These are phyloP conservation scores for Hordeum pubiflorum DNA, from an alignment of 202 grass and related monocot species.

Conservation along the genomic window DNA sequence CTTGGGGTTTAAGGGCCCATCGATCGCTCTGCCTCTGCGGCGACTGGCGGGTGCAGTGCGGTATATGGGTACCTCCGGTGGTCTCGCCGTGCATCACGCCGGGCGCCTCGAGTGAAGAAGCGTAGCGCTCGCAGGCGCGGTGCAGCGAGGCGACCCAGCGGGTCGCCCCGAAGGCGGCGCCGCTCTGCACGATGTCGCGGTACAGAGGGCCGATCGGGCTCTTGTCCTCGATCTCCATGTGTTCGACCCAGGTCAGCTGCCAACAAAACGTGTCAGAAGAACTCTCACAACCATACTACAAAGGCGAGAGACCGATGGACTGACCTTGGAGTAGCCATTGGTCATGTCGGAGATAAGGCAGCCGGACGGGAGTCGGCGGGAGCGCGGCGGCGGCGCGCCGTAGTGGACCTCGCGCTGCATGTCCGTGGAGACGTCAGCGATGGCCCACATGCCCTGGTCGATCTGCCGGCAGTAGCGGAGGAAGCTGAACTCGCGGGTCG, in stretches of 20 bases:
- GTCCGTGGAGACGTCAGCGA: constrained; percentile 76
- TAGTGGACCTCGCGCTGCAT: constrained; percentile 43
- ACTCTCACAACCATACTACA: background rate
- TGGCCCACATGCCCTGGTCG: constrained; percentile 72
- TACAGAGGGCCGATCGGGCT: constrained; percentile 42
- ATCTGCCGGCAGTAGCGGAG: constrained; percentile 87
- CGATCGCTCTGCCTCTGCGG: too few relatives aligned
- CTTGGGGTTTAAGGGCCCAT: background rate
- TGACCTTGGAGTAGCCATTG: constrained; percentile 87
- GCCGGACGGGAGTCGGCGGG: constrained; percentile 74
- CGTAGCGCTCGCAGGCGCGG: constrained; percentile 61
- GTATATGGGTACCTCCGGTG: constrained; percentile 39
- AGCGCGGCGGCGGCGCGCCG: constrained; percentile 22
- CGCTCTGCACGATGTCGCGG: constrained; percentile 63
- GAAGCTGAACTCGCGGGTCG: constrained; percentile 65
- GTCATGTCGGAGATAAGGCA: constrained; percentile 79
- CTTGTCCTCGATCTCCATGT: constrained; percentile 80
- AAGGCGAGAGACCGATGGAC: background rate
- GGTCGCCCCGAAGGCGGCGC: constrained; percentile 62
- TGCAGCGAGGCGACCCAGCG: constrained; percentile 71
- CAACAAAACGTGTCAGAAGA: background rate
- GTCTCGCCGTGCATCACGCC: constrained; percentile 39
- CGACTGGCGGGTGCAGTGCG: too few relatives aligned
- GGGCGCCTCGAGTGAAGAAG: constrained; percentile 35
- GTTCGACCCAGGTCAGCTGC: constrained; percentile 90